Evolutionary conservation across 352 stramenopile species (phyloP).

Genomic region (Phytopythium delawarense): DNA sequence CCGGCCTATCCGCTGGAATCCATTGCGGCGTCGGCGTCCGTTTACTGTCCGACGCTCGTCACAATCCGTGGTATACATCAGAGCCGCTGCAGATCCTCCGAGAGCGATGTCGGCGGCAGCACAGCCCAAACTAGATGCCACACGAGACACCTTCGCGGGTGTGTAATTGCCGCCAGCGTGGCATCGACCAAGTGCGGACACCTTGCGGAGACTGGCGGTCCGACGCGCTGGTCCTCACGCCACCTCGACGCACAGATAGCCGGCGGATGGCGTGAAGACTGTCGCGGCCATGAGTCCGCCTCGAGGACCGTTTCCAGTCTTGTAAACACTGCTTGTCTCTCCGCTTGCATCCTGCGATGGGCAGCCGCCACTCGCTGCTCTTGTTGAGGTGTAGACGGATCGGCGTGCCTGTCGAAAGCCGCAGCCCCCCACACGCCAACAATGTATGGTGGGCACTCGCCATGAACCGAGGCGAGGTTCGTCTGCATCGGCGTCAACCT

Average conservation of each 20-base stretch:
- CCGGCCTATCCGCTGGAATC: neutral
- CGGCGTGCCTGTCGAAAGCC: neutral
- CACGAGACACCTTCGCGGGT: neutral
- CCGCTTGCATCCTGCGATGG: neutral
- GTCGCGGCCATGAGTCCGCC: neutral
- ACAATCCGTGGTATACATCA: neutral
- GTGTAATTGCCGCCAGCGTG: neutral
- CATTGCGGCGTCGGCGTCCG: too few relatives aligned
- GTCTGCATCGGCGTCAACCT: neutral
- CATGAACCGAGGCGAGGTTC: neutral
- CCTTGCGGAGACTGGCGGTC: neutral
- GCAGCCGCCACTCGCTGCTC: neutral
- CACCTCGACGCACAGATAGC: neutral
- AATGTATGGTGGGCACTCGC: neutral
- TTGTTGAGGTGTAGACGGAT: neutral
- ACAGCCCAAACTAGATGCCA: conserved; percentile 2
- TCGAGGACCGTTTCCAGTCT: neutral
- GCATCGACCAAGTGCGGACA: neutral
- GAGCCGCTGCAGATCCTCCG: neutral
- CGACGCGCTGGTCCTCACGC: neutral
- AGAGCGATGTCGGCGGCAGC: neutral
- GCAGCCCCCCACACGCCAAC: neutral
- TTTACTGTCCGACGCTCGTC: neutral
- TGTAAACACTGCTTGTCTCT: neutral
- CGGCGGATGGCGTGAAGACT: neutral